Percentiles rank a stretch among this genome's conserved stretches.
Evolutionary conservation across 139 green algal species (phyloP).

Genomic region (Chlamydomonas sp.): DNA sequence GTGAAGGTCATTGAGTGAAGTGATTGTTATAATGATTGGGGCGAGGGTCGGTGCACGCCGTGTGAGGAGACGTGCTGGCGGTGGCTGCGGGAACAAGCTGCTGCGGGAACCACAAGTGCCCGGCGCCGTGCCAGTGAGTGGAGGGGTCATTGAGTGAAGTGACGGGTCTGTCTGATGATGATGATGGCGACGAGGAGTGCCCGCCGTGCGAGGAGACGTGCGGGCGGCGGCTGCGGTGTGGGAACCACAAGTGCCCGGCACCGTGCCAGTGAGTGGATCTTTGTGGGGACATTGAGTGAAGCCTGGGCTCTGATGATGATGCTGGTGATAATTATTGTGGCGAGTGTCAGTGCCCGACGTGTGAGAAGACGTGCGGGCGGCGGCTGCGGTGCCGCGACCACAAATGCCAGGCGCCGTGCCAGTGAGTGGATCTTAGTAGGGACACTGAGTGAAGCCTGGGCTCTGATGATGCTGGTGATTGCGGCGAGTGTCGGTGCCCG

Average conservation of each 20-base stretch:
- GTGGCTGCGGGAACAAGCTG: conserved; percentile 52
- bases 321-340: no score
- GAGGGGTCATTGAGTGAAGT: no score
- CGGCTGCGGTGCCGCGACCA: conserved; percentile 74
- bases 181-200: conserved; percentile 66
- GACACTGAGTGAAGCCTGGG: no score
- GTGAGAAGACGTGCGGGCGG: conserved; percentile 65
- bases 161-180: no score
- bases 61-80: conserved; percentile 71
- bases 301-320: no score
- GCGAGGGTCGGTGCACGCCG: conserved; percentile 67
- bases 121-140: conserved; percentile 63
- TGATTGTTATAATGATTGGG: no score
- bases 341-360: conserved; percentile 70
- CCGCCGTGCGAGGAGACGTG: conserved; percentile 79
- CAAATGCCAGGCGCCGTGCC: conserved; percentile 63
- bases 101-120: conserved; percentile 77
- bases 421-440: no score
- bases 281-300: no score
- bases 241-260: conserved; percentile 74
- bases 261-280: conserved; percentile 66
- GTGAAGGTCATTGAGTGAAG: no score
- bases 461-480: no score
- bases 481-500: conserved; percentile 68
- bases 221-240: conserved; percentile 56